Base-by-base conservation (phyloP, 2,329 filamentous ascomycete genomes). In the Paramyrothecium roridum region DNA sequence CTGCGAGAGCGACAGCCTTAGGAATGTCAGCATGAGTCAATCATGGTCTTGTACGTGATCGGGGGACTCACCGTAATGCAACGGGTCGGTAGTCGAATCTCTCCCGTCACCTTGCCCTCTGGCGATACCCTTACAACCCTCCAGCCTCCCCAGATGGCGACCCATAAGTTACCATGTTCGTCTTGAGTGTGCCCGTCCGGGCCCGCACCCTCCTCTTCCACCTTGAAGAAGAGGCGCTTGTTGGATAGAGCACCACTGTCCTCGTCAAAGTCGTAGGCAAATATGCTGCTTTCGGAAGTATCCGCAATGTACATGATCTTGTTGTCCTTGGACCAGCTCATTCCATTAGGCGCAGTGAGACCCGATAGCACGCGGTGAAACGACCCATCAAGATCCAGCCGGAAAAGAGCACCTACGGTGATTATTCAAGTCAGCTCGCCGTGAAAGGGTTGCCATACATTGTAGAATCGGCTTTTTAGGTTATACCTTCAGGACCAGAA, bases 131-230 rank as follows among this genome's bases (percentile, higher is more conserved):
- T 49, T 16, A 59, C 45, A 23, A 58, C 57, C 52, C 56, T 59
- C 57, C 59, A 59, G 6, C 50, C 26, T 7, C 59, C 59, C 56
- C 54, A 58, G 21, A 61, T 49, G 4, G 59, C 59, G 19, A 56
- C 55, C 59, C 59, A 61, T 19, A 61, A 37, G 34, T 61, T 58
- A 3, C 57, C 59, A 8, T 59, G 48, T 16, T 51, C 54, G 43
- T 61, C 59, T 43, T 54, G 55, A 8, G 57, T 53, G 47, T 59
- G 59, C 8, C 57, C 59, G 34, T 61, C 57, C 12, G 57, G 57
- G 16, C 59, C 57, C 7, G 56, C 55, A 8, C 57, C 59, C 30
- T 61, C 54, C 13, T 59, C 57, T 40, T 54, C 45, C n/a, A 54
- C 43, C 20, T 54, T 22, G 52, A 57, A 57, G 56, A 52, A 57